Evolutionary conservation across 2,329 filamentous ascomycete genomes (phyloP).

Genomic region (Alternaria metachromatica): DNA sequence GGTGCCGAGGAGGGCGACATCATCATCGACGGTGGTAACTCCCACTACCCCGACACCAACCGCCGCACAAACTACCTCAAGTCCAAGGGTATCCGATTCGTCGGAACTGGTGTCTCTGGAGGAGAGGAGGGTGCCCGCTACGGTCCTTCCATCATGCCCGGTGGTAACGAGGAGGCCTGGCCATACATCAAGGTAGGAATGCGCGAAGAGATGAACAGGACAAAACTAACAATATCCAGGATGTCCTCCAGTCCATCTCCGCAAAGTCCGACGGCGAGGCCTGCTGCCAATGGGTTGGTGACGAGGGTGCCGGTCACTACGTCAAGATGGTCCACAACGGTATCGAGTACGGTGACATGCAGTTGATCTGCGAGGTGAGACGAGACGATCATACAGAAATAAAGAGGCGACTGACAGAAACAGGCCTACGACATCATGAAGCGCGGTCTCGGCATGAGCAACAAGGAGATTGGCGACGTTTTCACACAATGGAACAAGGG

Average conservation of each 20-base stretch:
- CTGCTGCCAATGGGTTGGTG: constrained; percentile 99
- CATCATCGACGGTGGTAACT: constrained; percentile 99
- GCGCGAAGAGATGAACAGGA: neutral
- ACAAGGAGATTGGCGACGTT: constrained; percentile 96
- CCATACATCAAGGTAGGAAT: constrained; percentile 79
- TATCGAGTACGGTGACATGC: constrained; percentile 99
- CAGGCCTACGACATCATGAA: constrained; percentile 99
- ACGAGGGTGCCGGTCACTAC: constrained; percentile 99
- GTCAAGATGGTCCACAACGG: constrained; percentile 99
- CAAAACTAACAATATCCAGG: constrained; percentile 53
- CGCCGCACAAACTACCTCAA: constrained; percentile 89
- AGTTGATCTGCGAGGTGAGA: constrained; percentile 95
- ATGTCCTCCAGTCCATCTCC: constrained; percentile 96
- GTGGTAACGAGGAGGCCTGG: constrained; percentile 98
- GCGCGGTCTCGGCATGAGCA: constrained; percentile 85
- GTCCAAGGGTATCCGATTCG: constrained; percentile 89
- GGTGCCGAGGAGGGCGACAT: constrained; percentile 73
- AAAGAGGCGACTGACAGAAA: constrained; percentile 18
- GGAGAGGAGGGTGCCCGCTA: constrained; percentile 99
- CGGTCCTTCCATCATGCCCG: constrained; percentile 97
- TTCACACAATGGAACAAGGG: constrained; percentile 98
- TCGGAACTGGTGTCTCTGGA: constrained; percentile 96
- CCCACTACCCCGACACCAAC: constrained; percentile 99
- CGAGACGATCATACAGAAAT: neutral
- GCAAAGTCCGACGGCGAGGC: constrained; percentile 97